phyloP scores from a whole-genome alignment of 352 stramenopile species.

The Phytophthora hibernalis region DNA sequence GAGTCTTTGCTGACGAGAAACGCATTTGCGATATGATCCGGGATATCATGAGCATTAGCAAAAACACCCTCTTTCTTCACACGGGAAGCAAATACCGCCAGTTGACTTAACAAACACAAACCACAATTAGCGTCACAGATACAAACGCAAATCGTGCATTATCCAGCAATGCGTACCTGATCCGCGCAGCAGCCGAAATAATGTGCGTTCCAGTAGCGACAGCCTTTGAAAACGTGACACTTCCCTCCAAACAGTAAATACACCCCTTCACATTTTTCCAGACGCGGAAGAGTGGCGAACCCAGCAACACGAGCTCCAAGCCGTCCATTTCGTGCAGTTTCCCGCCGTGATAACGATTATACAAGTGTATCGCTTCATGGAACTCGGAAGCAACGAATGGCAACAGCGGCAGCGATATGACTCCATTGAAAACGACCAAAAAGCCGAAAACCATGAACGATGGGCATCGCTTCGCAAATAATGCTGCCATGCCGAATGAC shows the following conservation, averaged over 20 bases:
- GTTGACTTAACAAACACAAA: conserved; percentile 25
- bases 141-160: background rate
- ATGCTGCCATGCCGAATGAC: conserved; percentile 42
- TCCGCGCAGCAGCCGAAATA: conserved; percentile 50
- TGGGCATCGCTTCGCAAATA: conserved; percentile 70
- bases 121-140: background rate
- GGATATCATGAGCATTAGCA: conserved; percentile 61
- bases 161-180: conserved; percentile 41
- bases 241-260: conserved; percentile 77
- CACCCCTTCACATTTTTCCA: conserved; percentile 79
- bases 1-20: conserved; percentile 67
- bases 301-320: conserved; percentile 73
- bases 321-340: conserved; percentile 62
- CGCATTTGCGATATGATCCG: conserved; percentile 63
- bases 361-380: conserved; percentile 45
- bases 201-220: conserved; percentile 69
- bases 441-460: conserved; percentile 63
- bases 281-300: conserved; percentile 70
- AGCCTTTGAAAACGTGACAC: conserved; percentile 64
- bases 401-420: conserved; percentile 60
- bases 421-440: conserved; percentile 61
- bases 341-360: conserved; percentile 33
- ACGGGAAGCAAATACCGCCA: conserved; percentile 56
- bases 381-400: conserved; percentile 64
- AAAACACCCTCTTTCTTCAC: conserved; percentile 60